These are phyloP conservation scores for Plectosphaerella sp. DNA, from an alignment of 2,329 filamentous ascomycete species.

Conservation along the genomic window DNA sequence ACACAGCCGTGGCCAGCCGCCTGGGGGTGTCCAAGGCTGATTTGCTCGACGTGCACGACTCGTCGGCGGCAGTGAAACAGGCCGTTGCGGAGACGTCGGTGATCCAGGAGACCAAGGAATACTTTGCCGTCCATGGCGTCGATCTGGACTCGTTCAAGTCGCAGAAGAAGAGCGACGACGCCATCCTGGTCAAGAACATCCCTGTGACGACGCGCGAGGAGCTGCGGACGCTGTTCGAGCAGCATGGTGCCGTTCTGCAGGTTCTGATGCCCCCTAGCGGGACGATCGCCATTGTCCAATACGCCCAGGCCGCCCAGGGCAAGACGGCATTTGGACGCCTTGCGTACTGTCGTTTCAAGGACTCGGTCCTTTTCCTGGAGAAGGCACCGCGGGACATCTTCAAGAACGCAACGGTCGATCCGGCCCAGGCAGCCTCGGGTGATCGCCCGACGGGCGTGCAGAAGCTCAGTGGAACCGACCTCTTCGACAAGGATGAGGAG, in stretches of 20 bases:
- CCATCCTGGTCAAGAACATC: conserved; percentile 93
- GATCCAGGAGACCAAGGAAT: conserved; percentile 93
- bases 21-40: conserved; percentile 89
- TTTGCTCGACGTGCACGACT: conserved; percentile 88
- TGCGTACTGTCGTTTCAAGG: conserved; percentile 86
- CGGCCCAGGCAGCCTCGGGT: background rate
- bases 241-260: conserved; percentile 74
- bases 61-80: conserved; percentile 92
- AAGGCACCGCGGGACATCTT: conserved; percentile 88
- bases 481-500: conserved; percentile 57
- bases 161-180: conserved; percentile 76
- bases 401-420: conserved; percentile 12
- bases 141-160: conserved; percentile 90
- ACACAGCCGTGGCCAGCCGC: conserved; percentile 80
- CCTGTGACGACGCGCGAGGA: conserved; percentile 77
- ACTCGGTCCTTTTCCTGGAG: conserved; percentile 87
- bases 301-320: conserved; percentile 71
- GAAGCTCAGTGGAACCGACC: conserved; percentile 65
- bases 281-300: conserved; percentile 92
- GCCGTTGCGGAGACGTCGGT: conserved; percentile 93
- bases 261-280: conserved; percentile 90
- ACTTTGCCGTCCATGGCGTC: conserved; percentile 82
- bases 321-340: conserved; percentile 79
- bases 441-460: conserved; percentile 37
- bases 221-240: conserved; percentile 75